phyloP scores from a whole-genome alignment of 805 yeast genomes.

The Wickerhamiella bombiphila region DNA sequence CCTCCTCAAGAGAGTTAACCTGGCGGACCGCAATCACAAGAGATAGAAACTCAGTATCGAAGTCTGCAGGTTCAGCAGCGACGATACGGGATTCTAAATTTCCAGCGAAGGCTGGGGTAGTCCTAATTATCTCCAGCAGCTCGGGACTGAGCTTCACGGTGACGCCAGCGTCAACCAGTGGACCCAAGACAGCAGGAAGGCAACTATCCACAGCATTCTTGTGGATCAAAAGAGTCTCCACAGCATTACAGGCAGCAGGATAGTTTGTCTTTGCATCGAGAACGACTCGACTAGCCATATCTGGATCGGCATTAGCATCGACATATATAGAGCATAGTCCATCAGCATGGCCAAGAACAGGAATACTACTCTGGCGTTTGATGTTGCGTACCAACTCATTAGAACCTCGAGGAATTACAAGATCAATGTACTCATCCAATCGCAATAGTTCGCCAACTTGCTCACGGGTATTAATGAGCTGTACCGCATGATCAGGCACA shows the following conservation, averaged over 20 bases:
- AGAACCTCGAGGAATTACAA: slow-evolving; percentile 97
- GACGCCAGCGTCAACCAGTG: slow-evolving; percentile 51
- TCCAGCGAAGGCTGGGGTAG: background rate
- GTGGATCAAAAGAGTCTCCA: slow-evolving; percentile 63
- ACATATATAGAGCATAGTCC: slow-evolving; percentile 87
- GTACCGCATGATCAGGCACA: slow-evolving; percentile 72
- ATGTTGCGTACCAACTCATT: slow-evolving; percentile 78
- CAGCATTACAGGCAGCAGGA: slow-evolving; percentile 99
- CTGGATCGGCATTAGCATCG: slow-evolving; percentile 61
- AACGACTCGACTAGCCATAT: slow-evolving; percentile 58
- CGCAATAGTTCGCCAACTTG: slow-evolving; percentile 72
- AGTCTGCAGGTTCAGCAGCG: slow-evolving; percentile 52
- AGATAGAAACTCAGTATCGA: slow-evolving; percentile 70
- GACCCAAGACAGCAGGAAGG: slow-evolving; percentile 19
- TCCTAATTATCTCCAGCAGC: slow-evolving; percentile 13
- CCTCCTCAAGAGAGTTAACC: slow-evolving; percentile 46
- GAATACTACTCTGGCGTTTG: slow-evolving; percentile 79
- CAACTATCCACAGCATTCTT: slow-evolving; percentile 28
- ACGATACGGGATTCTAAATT: slow-evolving; percentile 11
- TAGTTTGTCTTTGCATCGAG: slow-evolving; percentile 89
- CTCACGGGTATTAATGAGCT: slow-evolving; percentile 74
- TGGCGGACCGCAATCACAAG: slow-evolving; percentile 65
- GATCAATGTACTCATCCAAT: slow-evolving; percentile 82
- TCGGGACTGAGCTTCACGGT: slow-evolving; percentile 39
- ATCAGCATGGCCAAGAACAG: slow-evolving; percentile 97